Evolutionary conservation across 768 basidiomycete genomes (phyloP).

Genomic region (Kwoniella newhampshirensis): DNA sequence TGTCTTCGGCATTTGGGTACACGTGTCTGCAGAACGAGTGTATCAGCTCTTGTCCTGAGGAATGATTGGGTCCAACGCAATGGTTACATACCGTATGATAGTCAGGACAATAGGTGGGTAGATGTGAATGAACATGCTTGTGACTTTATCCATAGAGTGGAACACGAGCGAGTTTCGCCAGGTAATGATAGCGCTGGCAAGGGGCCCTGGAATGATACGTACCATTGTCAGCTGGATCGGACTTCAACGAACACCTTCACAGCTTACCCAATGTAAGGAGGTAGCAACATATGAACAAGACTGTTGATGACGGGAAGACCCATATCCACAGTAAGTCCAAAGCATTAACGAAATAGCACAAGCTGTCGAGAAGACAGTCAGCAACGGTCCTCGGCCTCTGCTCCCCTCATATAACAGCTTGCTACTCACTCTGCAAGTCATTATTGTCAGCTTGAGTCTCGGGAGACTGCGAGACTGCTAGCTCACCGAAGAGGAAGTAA

Average conservation of each 20-base stretch:
- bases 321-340: slow-evolving; percentile 90
- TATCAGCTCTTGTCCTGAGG: slow-evolving; percentile 1
- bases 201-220: slow-evolving; percentile 64
- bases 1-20: slow-evolving; percentile 72
- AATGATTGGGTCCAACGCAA: neutral
- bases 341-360: slow-evolving; percentile 90
- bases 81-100: slow-evolving; percentile 60
- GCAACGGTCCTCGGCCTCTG: neutral
- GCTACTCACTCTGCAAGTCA: slow-evolving; percentile 10
- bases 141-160: slow-evolving; percentile 95
- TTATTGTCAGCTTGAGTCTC: slow-evolving; percentile 9
- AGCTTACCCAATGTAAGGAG: slow-evolving; percentile 73
- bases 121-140: slow-evolving; percentile 90
- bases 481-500: slow-evolving; percentile 73
- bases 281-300: slow-evolving; percentile 87
- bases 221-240: no score
- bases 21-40: slow-evolving; percentile 64
- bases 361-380: slow-evolving; percentile 9
- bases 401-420: neutral
- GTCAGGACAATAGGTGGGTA: slow-evolving; percentile 89
- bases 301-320: slow-evolving; percentile 73
- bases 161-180: slow-evolving; percentile 99
- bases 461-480: neutral
- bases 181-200: slow-evolving; percentile 92
- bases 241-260: no score